Conservation (phyloP, 805 yeast species). For the Alloascoidea africana region DNA sequence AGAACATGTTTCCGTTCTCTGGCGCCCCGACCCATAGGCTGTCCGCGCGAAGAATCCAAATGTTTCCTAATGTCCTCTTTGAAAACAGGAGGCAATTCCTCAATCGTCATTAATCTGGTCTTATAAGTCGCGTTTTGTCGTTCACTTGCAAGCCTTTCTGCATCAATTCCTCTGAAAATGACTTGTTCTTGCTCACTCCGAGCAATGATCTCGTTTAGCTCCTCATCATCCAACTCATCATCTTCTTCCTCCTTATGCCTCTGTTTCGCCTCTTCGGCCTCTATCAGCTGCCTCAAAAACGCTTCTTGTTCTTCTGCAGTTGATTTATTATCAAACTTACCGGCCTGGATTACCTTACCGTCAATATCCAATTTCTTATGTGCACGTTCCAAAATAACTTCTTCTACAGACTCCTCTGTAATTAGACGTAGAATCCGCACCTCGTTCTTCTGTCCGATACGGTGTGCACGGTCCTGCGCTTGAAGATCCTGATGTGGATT, state of each 20-base stretch:
- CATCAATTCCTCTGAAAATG: constrained; percentile 53
- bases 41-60: constrained; percentile 15
- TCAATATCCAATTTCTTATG: constrained; percentile 89
- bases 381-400: constrained; percentile 84
- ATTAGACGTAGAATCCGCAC: constrained; percentile 85
- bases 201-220: constrained; percentile 74
- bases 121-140: constrained; percentile 20
- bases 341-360: constrained; percentile 97
- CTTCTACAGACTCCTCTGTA: constrained; percentile 89
- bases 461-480: constrained; percentile 97
- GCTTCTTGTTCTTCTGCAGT: constrained; percentile 97
- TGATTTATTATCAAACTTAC: constrained; percentile 93
- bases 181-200: constrained; percentile 62
- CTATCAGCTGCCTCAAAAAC: constrained; percentile 66
- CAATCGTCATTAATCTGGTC: constrained; percentile 34
- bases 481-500: constrained; percentile 98
- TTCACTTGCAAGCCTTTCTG: constrained; percentile 24
- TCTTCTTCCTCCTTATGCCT: constrained; percentile 37
- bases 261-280: constrained; percentile 59
- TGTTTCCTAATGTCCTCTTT: constrained; percentile 29
- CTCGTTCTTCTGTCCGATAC: constrained; percentile 96
- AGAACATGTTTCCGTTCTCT: constrained; percentile 48
- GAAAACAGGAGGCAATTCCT: constrained; percentile 53
- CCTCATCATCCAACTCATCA: constrained; percentile 69
- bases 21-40: constrained; percentile 32